These are phyloP conservation scores for Amaranthus tricolor DNA, from an alignment of 179 eudicot species.

Conservation along the genomic window DNA sequence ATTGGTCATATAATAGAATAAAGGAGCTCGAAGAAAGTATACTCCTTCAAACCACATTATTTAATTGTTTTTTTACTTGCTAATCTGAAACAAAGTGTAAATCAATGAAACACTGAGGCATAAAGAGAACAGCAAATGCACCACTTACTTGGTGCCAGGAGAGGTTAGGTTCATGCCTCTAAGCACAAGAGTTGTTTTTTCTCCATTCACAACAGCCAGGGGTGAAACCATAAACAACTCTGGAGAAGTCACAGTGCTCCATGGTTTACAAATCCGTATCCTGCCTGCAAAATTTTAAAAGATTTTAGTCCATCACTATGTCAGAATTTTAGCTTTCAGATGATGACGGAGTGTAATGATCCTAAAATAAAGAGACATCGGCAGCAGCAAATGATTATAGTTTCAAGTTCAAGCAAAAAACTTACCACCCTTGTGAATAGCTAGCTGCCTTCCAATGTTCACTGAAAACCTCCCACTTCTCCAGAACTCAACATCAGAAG, in stretches of 20 bases:
- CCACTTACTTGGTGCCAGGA: constrained; percentile 66
- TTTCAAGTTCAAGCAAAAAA: neutral
- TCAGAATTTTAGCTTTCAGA: neutral
- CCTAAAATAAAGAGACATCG: neutral
- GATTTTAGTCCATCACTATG: neutral
- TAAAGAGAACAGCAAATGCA: neutral
- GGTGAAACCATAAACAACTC: constrained; percentile 71
- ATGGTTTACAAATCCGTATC: constrained; percentile 53
- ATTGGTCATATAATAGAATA: neutral
- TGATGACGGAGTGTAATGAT: neutral
- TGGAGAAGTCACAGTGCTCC: constrained; percentile 55
- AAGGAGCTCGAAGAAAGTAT: constrained; percentile 6
- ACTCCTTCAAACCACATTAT: neutral
- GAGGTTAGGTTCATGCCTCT: constrained; percentile 55
- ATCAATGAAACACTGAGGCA: neutral
- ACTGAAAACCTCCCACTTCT: constrained; percentile 67
- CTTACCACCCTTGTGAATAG: constrained; percentile 63
- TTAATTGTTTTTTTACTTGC: neutral
- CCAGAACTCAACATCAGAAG: constrained; percentile 62
- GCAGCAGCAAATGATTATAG: neutral
- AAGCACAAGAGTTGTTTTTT: constrained; percentile 52
- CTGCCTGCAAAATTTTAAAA: constrained; percentile 44
- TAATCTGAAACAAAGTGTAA: neutral
- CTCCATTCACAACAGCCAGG: constrained; percentile 73
- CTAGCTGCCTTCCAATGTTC: constrained; percentile 56